phyloP scores from a whole-genome alignment of 192 early-diverging fungal species.

The Mortierella alpina region DNA sequence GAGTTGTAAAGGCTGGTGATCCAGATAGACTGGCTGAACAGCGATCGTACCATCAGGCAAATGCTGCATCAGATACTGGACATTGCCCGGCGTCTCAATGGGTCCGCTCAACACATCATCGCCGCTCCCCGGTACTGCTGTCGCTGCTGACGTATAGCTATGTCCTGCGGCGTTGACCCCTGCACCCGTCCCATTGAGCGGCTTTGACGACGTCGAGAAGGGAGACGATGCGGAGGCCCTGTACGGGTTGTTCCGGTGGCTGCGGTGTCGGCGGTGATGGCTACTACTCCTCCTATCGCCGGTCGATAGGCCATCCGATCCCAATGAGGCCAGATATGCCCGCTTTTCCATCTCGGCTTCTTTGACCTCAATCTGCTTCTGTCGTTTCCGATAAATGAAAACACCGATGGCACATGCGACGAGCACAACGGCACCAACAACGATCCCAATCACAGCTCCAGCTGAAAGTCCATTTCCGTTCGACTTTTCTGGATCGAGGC shows the following conservation, averaged over 20 bases:
- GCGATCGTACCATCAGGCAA: slow-evolving; percentile 48
- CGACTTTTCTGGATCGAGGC: not conserved
- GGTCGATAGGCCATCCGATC: slow-evolving; percentile 8
- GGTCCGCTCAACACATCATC: not conserved
- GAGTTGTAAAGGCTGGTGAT: slow-evolving; percentile 22
- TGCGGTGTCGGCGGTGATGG: not conserved
- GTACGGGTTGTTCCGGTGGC: slow-evolving; percentile 16
- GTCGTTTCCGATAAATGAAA: slow-evolving; percentile 26
- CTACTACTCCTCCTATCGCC: not conserved
- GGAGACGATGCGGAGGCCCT: slow-evolving; percentile 2
- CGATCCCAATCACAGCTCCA: slow-evolving; percentile 22
- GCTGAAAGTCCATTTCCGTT: slow-evolving; percentile 4
- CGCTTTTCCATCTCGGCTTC: slow-evolving; percentile 44
- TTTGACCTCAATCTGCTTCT: slow-evolving; percentile 21
- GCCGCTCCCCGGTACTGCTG: not conserved
- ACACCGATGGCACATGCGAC: slow-evolving; percentile 1
- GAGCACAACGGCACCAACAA: slow-evolving; percentile 11
- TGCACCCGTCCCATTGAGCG: not conserved
- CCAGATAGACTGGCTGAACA: slow-evolving; percentile 46
- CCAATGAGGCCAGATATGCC: slow-evolving; percentile 32
- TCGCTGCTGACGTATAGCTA: not conserved
- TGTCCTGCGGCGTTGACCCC: not conserved
- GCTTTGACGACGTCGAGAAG: slow-evolving; percentile 7
- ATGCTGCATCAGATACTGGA: slow-evolving; percentile 52
- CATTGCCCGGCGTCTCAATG: not conserved